These are phyloP conservation scores for Trypanosoma lewisi DNA, from an alignment of 208 protist genomes.

Conservation along the genomic window DNA sequence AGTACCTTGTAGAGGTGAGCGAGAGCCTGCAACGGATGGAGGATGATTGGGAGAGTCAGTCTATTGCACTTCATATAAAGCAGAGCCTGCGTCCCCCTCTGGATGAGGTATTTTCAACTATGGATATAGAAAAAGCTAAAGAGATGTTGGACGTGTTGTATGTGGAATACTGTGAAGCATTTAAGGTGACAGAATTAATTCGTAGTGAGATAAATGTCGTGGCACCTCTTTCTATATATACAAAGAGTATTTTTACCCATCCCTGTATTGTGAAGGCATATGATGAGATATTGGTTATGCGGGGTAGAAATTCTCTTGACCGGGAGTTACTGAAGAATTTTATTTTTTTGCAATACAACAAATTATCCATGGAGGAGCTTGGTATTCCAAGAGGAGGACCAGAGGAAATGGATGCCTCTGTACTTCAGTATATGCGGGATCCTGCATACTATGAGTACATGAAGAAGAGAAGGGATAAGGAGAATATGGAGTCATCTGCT, in stretches of 20 bases:
- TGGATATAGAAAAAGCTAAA: conserved; percentile 10
- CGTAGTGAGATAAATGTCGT: conserved; percentile 11
- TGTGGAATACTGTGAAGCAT: conserved; percentile 16
- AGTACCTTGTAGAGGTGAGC: conserved; percentile 7
- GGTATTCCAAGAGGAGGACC: conserved; percentile 55
- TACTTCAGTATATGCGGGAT: conserved; percentile 69
- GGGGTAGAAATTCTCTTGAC: conserved; percentile 36
- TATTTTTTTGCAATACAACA: conserved; percentile 39
- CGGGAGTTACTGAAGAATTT: conserved; percentile 34
- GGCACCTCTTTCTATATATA: conserved; percentile 16
- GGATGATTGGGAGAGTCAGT: conserved; percentile 23
- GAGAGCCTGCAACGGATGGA: conserved; percentile 14
- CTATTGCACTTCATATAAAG: conserved; percentile 14
- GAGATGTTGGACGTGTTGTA: conserved; percentile 15
- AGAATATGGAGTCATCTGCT: no score
- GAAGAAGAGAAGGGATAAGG: background rate
- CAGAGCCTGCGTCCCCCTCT: conserved; percentile 24
- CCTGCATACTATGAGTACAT: conserved; percentile 21
- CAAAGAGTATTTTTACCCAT: conserved; percentile 4
- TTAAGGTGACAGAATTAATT: conserved; percentile 20
- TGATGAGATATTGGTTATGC: conserved; percentile 31
- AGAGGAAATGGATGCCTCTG: conserved; percentile 45
- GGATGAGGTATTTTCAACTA: conserved; percentile 18
- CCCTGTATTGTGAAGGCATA: conserved; percentile 19
- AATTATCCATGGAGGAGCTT: conserved; percentile 57